Conservation (phyloP, 2,329 filamentous ascomycete species). For the Shiraia bambusicola region DNA sequence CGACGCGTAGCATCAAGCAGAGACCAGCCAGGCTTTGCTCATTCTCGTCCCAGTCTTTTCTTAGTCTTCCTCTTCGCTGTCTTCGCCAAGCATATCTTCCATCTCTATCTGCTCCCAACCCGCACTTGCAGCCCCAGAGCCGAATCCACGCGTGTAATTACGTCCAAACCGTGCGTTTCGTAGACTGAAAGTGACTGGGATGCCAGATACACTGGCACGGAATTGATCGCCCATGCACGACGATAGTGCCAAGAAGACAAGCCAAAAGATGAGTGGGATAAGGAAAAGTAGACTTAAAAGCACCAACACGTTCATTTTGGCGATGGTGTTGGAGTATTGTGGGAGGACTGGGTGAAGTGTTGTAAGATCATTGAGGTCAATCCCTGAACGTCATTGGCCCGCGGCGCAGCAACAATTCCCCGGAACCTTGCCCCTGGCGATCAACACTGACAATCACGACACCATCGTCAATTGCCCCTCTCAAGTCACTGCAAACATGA, state of each 20-base stretch:
- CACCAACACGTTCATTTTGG: constrained; percentile 38
- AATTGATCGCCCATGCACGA: constrained; percentile 58
- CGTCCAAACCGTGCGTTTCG: constrained; percentile 54
- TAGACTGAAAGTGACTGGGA: constrained; percentile 42
- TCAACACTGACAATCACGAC: constrained; percentile 7
- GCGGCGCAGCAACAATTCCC: constrained; percentile 5
- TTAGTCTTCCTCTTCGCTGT: constrained; percentile 32
- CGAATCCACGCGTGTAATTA: constrained; percentile 58
- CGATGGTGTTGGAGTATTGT: constrained; percentile 3
- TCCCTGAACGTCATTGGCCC: constrained; percentile 25
- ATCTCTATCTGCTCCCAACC: constrained; percentile 65
- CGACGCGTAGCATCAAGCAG: too few species aligned
- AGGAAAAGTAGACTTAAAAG: constrained; percentile 38
- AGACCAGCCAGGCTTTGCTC: too few species aligned
- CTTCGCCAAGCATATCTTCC: constrained; percentile 59
- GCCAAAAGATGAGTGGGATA: constrained; percentile 40
- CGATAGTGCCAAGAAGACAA: constrained; percentile 56
- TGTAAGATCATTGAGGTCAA: constrained; percentile 14
- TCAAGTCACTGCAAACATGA: constrained; percentile 21
- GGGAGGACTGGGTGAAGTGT: constrained; percentile 13
- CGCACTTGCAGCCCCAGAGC: constrained; percentile 53
- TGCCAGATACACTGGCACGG: constrained; percentile 47
- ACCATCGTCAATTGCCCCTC: constrained; percentile 1
- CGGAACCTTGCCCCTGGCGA: constrained; percentile 15
- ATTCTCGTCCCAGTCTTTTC: background rate